Evolutionary conservation across 129 eudicot species (phyloP), one percentile per base, ranked within the genome.

Genomic region (Pseudognaphalium luteoalbum): DNA sequence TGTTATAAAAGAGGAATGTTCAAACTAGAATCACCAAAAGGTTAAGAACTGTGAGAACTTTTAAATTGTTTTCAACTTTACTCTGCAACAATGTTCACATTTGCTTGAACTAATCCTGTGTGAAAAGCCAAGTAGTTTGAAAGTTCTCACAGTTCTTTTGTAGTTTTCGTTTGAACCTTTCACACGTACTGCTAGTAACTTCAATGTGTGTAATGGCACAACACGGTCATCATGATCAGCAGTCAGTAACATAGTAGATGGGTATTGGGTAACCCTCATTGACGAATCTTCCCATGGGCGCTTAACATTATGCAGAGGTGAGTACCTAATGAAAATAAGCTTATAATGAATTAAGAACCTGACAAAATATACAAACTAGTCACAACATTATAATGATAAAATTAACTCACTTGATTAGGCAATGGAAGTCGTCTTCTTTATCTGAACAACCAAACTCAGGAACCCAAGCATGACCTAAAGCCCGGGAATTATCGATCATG

Each of bases 141-240:
- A 25, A 25, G 28, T 25, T 25, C 28, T 25, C 28, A 25, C 28
- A 25, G 28, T 25, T 25, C 28, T 25, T 25, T 25, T 25, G 28
- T 25, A 25, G 28, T 25, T 25, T 25, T 25, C 28, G 28, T 25
- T 25, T 25, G 28, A 25, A 25, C 28, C 28, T 25, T 25, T 25
- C 28, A 25, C 28, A 80, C 91, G 15, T 32, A 94, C 99, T 76
- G 97, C 96, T 66, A 91, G 66, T 34, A 89, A 78, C 71, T 94
- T 94, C 54, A 94, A 75, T 7, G 99, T 85, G 83, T 94, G 99
- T 66, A 94, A 78, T 54, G 97, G 99, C 77, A 94, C 99, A 44
- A 94, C 99, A 8, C 99, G 91, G 20, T 91, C 99, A 72, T 94
- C 99, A 52, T 94, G 97, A 85, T 94, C 97, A 25, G 99, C 97